Evolutionary conservation across 768 basidiomycete species (phyloP), one percentile per base, ranked within the genome.

Genomic region (Termitomyces sp.): DNA sequence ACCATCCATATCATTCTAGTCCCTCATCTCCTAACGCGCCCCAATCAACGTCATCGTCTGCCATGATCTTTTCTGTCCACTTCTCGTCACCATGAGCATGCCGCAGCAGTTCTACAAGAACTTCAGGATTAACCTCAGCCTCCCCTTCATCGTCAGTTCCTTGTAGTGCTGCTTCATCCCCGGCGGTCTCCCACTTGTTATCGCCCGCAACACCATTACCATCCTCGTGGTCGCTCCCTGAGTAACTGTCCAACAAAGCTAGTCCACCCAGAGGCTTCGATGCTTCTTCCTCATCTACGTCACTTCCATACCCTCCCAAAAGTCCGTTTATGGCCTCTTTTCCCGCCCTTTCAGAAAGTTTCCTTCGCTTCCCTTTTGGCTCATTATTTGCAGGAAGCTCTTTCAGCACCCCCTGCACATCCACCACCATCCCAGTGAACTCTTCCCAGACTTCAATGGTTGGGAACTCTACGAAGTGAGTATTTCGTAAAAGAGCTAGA

Each of bases 401-500:
- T 44, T 66, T 70, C 36, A 81, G 64, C 5, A 72, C 61, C 2
- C 85, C 85, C 47, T 76, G 68, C 43, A 76, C 75, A 57, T 88
- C 80, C 16, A 88, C 74, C n/a, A 91, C 64, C 9, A 74, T 74
- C 7, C 84, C 87, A 8, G 69, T 71, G 69, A 92, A 94, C 31
- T 84, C 80, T 47, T 87, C 82, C 76, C 86, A 87, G 6, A 95
- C 70, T 55, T 93, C 87, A 46, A 96, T 83, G 1, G 85, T 86
- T 7, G 94, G 94, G 65, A 83, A 96, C 69, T 96, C 94, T 32
- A 89, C 79, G 69, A 94, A 93, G 29, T 82, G 74, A 43, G 82
- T 88, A 50, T 83, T 71, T 36, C 74, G 76, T 46, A 96, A 72
- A 8, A 79, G 70, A 26, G 67, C 64, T 10, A 67, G 64, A 27